These are phyloP conservation scores for Westerdykella ornata DNA, from an alignment of 2,329 filamentous ascomycete species.

Conservation along the genomic window DNA sequence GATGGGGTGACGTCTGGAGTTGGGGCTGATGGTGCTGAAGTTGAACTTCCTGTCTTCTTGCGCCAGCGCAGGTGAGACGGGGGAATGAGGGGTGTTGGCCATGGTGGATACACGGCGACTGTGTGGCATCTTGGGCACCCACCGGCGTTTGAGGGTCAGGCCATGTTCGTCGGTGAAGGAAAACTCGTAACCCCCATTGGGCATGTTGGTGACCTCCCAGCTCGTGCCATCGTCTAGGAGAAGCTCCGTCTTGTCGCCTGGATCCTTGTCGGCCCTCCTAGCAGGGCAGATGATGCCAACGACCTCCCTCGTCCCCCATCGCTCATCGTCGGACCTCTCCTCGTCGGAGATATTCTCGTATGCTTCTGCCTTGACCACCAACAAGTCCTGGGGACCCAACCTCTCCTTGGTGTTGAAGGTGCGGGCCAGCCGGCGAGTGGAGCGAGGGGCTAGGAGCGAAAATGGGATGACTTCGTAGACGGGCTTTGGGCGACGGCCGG, in stretches of 20 bases:
- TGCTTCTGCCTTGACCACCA: conserved; percentile 64
- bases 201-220: conserved; percentile 41
- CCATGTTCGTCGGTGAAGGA: conserved; percentile 54
- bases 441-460: conserved; percentile 49
- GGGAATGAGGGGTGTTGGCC: conserved; percentile 13
- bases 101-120: conserved; percentile 21
- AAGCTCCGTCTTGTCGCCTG: conserved; percentile 59
- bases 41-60: conserved; percentile 55
- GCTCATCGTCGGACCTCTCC: conserved; percentile 44
- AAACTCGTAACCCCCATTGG: conserved; percentile 51
- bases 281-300: conserved; percentile 62
- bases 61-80: conserved; percentile 10
- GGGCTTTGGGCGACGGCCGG: conserved; percentile 56
- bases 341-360: conserved; percentile 43
- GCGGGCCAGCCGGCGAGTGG: conserved; percentile 49
- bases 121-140: conserved; percentile 51
- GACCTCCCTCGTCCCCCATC: conserved; percentile 49
- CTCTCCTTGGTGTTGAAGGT: conserved; percentile 58
- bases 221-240: conserved; percentile 49
- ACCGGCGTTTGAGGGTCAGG: conserved; percentile 56
- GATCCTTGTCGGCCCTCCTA: conserved; percentile 49
- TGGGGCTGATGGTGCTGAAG: conserved; percentile 69
- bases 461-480: conserved; percentile 68
- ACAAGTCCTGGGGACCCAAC: conserved; percentile 61
- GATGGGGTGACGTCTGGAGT: conserved; percentile 64